Base-by-base conservation (phyloP, 441 rosid genomes). In the Mallotus repandus region DNA sequence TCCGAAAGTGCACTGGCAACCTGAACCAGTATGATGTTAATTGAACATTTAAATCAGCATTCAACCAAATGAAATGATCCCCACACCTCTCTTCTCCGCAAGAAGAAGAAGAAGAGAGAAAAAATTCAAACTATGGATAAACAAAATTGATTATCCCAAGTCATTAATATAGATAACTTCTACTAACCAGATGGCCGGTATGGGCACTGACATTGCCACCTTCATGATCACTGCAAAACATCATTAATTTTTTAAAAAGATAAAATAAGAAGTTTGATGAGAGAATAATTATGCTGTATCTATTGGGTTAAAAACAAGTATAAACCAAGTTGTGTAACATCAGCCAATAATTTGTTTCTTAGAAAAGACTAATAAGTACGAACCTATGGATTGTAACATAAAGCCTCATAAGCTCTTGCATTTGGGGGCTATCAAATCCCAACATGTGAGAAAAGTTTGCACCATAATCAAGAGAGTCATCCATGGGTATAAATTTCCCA, bases 171-270 rank as follows among this genome's bases (percentile, higher is more conserved):
- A 25, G 9, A 29, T 14, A 64, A 76, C 9, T 63, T 48, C 67
- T 52, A 38, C 68, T 54, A 75, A 81, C 98, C 82, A 96, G 86
- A 80, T 91, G 99, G 71, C 97, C 98, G 63, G 99, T 87, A 86
- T 96, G 99, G 72, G 99, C 99, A 76, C 98, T 96, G 80, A 93
- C 97, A 82, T 93, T 96, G 72, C 99, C 99, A 73, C 98, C 99
- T 87, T 96, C 99, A 70, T 93, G 99, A 76, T 96, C 99, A 86
- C 99, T 96, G 87, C 75, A 84, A 67, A 68, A 77, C 38, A 77
- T 71, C 69, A 69, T 73, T 59, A 69, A 63, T 74, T 25, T 25
- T 25, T 0, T 69, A 50, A 54, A 52, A 56, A 56, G 32, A 35
- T 49, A 35, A 57, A 69, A 49, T 62, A 73, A 29, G 22, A 21